Evolutionary conservation across 768 basidiomycete genomes (phyloP), one percentile per base, ranked within the genome.

Genomic region (Amanita exitialis): DNA sequence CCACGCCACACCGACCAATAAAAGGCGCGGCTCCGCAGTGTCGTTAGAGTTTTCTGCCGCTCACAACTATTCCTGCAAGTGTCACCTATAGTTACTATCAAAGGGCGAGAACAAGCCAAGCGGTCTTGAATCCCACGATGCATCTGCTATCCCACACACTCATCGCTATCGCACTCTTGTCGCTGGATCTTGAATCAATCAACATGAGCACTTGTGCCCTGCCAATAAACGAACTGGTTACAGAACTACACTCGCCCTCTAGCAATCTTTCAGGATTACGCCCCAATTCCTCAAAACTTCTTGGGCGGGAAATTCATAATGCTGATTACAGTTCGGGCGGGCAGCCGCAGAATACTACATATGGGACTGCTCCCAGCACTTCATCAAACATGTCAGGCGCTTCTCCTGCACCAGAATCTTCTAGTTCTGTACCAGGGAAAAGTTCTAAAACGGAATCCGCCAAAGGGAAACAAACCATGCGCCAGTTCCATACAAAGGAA

Each of bases 281-380:
- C 35, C 4, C 15, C 2, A 15, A 36, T 16, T 23, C 45, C 20
- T 49, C 25, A 12, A 37, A 8, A 15, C 36, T 37, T 7, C 8
- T 20, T 32, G 37, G 28, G 39, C 50, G 50, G 37, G 42, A 51
- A 51, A 44, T 51, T 2, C 50, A 44, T 23, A 51, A 36, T 18
- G 50, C 50, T 15, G 50, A 51, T 44, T 51, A 44, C 20, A 34
- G 42, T 20, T 32, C 50, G 20, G 42, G 21, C 20, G 43, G 20
- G 7, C 28, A 42, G 16, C 49, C 49, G 28, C 49, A 39, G 13
- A 35, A 28, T 9, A 18, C 42, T 34, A 51, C 27, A 15, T 35
- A 30, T 27, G n/a, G 8, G 18, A 13, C 39, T 16, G 18, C 34
- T 50, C 18, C 28, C 4, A 30, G 23, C n/a, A 7, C 48, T 9